phyloP scores from a whole-genome alignment of 495 filamentous ascomycete species.

The Letharia columbiana region DNA sequence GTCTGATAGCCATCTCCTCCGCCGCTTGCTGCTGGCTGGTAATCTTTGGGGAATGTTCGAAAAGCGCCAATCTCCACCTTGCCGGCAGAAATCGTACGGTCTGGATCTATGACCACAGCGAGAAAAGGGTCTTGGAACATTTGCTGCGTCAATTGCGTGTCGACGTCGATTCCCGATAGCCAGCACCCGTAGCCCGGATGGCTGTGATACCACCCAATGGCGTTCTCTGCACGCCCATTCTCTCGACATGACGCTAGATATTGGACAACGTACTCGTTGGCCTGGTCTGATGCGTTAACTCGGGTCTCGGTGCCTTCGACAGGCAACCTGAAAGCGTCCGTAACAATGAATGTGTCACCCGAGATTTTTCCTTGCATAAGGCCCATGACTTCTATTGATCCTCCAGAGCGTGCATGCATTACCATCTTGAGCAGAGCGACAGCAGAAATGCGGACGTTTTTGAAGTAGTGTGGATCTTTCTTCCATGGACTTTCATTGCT shows the following conservation, averaged over 20 bases:
- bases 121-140: conserved; percentile 78
- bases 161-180: conserved; percentile 92
- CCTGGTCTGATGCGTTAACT: conserved; percentile 90
- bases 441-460: conserved; percentile 83
- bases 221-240: conserved; percentile 74
- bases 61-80: conserved; percentile 98
- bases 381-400: conserved; percentile 92
- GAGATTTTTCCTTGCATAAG: conserved; percentile 94
- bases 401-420: conserved; percentile 93
- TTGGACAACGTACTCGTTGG: conserved; percentile 91
- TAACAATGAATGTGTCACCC: conserved; percentile 78
- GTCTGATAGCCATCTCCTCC: conserved; percentile 52
- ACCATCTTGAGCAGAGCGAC: conserved; percentile 97
- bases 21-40: conserved; percentile 47
- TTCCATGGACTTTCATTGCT: conserved; percentile 63
- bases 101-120: conserved; percentile 94
- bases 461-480: conserved; percentile 82
- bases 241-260: conserved; percentile 71
- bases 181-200: conserved; percentile 99
- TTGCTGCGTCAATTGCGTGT: conserved; percentile 79
- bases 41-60: conserved; percentile 74
- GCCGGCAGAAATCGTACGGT: conserved; percentile 87
- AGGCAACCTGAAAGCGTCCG: conserved; percentile 86
- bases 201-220: conserved; percentile 95
- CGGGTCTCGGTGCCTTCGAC: conserved; percentile 97